Evolutionary conservation across 75 land plant genomes (phyloP), one percentile per base, ranked within the genome.

Genomic region (Pseudotsuga menziesii): DNA sequence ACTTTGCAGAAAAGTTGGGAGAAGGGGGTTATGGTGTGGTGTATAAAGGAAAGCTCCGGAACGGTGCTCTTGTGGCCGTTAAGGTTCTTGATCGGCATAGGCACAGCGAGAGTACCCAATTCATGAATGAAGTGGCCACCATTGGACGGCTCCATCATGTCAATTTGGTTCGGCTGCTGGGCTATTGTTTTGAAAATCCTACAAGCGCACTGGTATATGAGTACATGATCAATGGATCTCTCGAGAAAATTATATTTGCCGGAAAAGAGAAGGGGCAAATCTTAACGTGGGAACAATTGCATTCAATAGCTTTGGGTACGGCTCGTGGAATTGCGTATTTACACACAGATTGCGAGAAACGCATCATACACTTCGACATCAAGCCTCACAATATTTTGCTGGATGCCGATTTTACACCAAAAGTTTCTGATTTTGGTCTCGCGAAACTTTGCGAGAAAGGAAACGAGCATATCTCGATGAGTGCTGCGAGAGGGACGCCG

Each of bases 361-460:
- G 77, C 41, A 82, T 85, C n/a, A 48, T 82, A 22, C 87, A 85
- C 44, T 66, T 80, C 20, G 87, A 82, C 58, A 79, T 82, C 44
- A 85, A 85, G 70, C 78, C 83, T 16, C 72, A 77, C 78, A 85
- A 85, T 58, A 76, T 85, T 15, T 71, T 85, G 56, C 81, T 85
- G 27, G 79, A 77, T 20, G 29, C 72, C 6, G 54, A 80, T 7
- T 80, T 80, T 22, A 69, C 36, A 56, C 82, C 82, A 3, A 79
- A 84, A 54, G 66, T 84, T 1, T 77, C 78, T 23, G 81, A 84
- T 77, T 84, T 84, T 77, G 85, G 85, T 25, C 73, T 84, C 19
- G 78, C 85, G 5, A 84, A 78, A 75, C 70, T 64, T 23, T 75
- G 66, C 9, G 58, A 61, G 25, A 56, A 54, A 61, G 60, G 36